Conservation (phyloP, 2,329 filamentous ascomycete genomes). For the Calonectria honghensis region DNA sequence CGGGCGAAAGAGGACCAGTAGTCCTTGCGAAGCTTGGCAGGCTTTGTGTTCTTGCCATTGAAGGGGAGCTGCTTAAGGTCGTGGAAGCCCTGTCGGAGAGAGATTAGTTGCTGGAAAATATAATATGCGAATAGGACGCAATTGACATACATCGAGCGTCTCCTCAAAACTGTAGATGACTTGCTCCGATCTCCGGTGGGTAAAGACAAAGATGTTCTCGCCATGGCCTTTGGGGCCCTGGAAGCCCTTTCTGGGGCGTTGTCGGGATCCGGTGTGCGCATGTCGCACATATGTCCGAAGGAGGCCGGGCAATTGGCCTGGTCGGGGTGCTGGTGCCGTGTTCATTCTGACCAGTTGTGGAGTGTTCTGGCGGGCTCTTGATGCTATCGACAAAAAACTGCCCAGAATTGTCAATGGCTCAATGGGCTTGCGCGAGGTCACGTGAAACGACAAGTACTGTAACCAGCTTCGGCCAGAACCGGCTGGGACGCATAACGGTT, state of each 20-base stretch:
- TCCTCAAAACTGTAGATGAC: conserved; percentile 72
- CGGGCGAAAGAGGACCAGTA: conserved; percentile 78
- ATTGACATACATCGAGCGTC: conserved; percentile 65
- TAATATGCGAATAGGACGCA: background rate
- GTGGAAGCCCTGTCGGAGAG: conserved; percentile 59
- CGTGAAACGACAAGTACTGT: conserved; percentile 43
- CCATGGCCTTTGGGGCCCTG: conserved; percentile 66
- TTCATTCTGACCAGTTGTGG: conserved; percentile 61
- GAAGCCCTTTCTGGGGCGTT: conserved; percentile 51
- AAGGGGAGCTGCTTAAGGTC: conserved; percentile 76
- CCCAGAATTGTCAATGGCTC: conserved; percentile 46
- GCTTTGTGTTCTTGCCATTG: conserved; percentile 81
- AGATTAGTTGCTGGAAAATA: conserved; percentile 14
- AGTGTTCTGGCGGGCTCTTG: conserved; percentile 48
- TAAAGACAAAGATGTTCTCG: conserved; percentile 75
- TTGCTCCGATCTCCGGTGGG: conserved; percentile 69
- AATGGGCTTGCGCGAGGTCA: conserved; percentile 49
- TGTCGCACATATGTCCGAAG: conserved; percentile 65
- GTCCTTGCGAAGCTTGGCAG: conserved; percentile 78
- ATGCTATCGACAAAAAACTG: conserved; percentile 46
- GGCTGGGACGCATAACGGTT: conserved; percentile 5
- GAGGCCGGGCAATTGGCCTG: conserved; percentile 66
- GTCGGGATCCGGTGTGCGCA: conserved; percentile 54
- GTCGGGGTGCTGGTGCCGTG: conserved; percentile 57
- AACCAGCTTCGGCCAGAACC: conserved; percentile 26